A percentile compares a stretch with the other conserved stretches of the same genome.
These are phyloP conservation scores for Nigrospora sphaerica DNA, from an alignment of 2,329 filamentous ascomycete species.

Conservation along the genomic window DNA sequence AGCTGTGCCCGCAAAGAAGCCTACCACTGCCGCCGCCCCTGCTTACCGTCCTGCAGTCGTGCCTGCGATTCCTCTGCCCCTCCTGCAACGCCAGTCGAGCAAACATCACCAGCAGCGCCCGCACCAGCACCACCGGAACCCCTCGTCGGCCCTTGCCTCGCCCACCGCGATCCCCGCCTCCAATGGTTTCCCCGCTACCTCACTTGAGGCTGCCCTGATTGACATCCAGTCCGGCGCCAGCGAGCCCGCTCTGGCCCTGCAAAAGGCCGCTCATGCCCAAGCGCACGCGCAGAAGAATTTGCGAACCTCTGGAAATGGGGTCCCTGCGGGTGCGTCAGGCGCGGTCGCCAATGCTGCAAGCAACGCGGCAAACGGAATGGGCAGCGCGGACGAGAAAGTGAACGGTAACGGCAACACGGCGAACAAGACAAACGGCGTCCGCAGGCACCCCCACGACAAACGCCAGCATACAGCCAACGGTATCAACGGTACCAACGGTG, in stretches of 20 bases:
- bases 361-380: constrained; percentile 4
- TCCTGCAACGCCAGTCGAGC: constrained; percentile 17
- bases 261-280: background rate
- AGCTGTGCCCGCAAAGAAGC: constrained; percentile 2
- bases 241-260: background rate
- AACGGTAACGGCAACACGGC: background rate
- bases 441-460: constrained; percentile 3
- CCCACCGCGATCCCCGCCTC: background rate
- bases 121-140: constrained; percentile 5
- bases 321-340: constrained; percentile 17
- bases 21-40: background rate
- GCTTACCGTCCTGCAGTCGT: constrained; percentile 15
- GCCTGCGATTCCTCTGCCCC: constrained; percentile 22
- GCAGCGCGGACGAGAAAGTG: background rate
- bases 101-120: constrained; percentile 2
- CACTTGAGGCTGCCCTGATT: constrained; percentile 23
- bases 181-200: constrained; percentile 16
- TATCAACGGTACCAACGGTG: constrained; percentile 2
- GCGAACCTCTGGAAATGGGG: constrained; percentile 10
- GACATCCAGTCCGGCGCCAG: constrained; percentile 9
- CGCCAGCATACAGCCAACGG: background rate
- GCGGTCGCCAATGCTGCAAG: constrained; percentile 4
- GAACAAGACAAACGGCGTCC: background rate
- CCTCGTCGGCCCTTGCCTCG: background rate
- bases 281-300: background rate